Conservation (phyloP, 768 basidiomycete genomes). For the Exsudoporus frostii region DNA sequence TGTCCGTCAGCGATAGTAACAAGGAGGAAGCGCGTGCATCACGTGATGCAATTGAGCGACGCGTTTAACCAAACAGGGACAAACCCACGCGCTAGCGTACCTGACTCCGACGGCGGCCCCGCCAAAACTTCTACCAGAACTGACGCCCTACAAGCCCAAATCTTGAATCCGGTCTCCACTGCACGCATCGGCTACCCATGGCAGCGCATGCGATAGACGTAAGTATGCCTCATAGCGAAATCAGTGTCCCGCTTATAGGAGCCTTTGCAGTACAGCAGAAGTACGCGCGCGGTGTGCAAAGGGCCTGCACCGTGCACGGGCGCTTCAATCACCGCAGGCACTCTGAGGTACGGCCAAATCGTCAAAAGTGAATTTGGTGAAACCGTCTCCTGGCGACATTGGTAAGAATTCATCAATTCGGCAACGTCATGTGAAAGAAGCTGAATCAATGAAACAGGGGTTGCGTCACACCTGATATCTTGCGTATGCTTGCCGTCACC, state of each 20-base stretch:
- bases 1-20: background rate
- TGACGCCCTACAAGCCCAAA: background rate
- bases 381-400: conserved; percentile 73
- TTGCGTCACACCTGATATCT: conserved; percentile 61
- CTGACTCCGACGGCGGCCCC: background rate
- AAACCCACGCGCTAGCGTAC: conserved; percentile 9
- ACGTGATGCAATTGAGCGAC: conserved; percentile 21
- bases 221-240: conserved; percentile 1
- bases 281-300: conserved; percentile 64
- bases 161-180: background rate
- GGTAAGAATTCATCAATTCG: conserved; percentile 41
- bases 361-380: conserved; percentile 49
- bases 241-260: conserved; percentile 5
- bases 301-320: conserved; percentile 60
- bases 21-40: background rate
- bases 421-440: conserved; percentile 13
- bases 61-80: conserved; percentile 22
- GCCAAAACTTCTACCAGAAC: background rate
- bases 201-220: conserved; percentile 33
- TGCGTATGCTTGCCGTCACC: conserved; percentile 45
- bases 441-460: conserved; percentile 46
- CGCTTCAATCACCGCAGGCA: conserved; percentile 48
- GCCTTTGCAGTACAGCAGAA: conserved; percentile 65
- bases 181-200: conserved; percentile 5
- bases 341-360: conserved; percentile 63